Conservation (phyloP, 2,329 filamentous ascomycete genomes). For the Ustulina deusta region DNA sequence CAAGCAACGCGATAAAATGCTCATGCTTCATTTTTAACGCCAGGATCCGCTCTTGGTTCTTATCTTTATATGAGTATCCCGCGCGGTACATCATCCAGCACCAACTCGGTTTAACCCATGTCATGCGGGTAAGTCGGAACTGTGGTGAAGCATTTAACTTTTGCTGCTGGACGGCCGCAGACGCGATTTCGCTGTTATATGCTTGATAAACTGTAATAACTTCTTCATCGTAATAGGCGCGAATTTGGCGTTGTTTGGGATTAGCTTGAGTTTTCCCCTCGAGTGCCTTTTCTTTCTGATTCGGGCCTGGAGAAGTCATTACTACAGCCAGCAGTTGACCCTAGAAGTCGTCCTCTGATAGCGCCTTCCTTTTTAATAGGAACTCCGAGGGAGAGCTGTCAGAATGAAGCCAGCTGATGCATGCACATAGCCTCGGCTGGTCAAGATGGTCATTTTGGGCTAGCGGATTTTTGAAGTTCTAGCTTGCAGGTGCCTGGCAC, state of each 20-base stretch:
- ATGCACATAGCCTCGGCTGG: too few species aligned
- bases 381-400: too few species aligned
- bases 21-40: conserved; percentile 66
- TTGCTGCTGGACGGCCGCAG: conserved; percentile 18
- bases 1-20: conserved; percentile 62
- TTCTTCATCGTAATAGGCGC: conserved; percentile 30
- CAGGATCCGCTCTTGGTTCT: conserved; percentile 66
- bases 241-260: conserved; percentile 18
- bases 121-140: conserved; percentile 27
- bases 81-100: conserved; percentile 73
- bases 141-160: conserved; percentile 26
- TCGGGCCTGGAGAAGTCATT: not conserved
- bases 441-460: too few species aligned
- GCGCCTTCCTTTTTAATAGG: too few species aligned
- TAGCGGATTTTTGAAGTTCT: too few species aligned
- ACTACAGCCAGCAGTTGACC: not conserved
- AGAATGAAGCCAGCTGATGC: too few species aligned
- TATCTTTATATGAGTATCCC: conserved; percentile 70
- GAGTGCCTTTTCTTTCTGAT: not conserved
- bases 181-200: conserved; percentile 27
- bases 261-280: not conserved
- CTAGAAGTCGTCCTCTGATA: too few species aligned
- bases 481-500: too few species aligned
- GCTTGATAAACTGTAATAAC: conserved; percentile 35
- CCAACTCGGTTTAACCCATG: conserved; percentile 36